Evolutionary conservation across 352 stramenopile species (phyloP).

Genomic region (Pythium apleroticum): DNA sequence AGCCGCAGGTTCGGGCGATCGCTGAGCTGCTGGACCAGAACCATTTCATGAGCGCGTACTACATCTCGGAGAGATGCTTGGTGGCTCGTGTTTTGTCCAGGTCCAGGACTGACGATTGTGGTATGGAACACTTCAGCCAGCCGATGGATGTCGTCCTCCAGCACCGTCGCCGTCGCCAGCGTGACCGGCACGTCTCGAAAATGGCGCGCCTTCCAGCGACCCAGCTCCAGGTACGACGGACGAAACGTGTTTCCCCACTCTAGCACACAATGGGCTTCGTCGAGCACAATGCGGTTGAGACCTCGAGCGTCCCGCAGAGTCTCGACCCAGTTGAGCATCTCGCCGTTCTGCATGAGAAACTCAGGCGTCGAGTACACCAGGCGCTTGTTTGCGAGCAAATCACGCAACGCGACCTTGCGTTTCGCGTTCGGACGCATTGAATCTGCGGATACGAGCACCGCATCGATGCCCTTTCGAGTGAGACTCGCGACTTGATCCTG

Average conservation of each 20-base stretch:
- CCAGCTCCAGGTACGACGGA: conserved; percentile 65
- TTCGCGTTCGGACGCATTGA: conserved; percentile 23
- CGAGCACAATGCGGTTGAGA: conserved; percentile 63
- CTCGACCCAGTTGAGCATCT: conserved; percentile 52
- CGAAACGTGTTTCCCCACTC: conserved; percentile 83
- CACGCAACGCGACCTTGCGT: conserved; percentile 22
- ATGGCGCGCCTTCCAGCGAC: conserved; percentile 48
- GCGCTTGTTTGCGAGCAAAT: conserved; percentile 40
- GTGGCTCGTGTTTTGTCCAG: neutral
- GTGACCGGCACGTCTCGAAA: conserved; percentile 61
- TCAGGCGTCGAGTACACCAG: conserved; percentile 84
- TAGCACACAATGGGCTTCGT: conserved; percentile 79
- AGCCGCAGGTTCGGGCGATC: conserved; percentile 67
- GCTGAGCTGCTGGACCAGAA: conserved; percentile 61
- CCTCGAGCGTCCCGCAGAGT: conserved; percentile 21
- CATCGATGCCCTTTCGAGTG: conserved; percentile 51
- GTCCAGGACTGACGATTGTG: conserved; percentile 22
- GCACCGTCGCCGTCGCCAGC: conserved; percentile 69
- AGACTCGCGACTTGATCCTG: conserved; percentile 77
- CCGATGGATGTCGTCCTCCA: conserved; percentile 55
- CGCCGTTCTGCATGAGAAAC: conserved; percentile 64
- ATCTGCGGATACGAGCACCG: conserved; percentile 44
- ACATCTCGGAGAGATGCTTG: neutral
- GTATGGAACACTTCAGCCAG: conserved; percentile 57
- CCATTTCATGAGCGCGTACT: conserved; percentile 31